Evolutionary conservation across 2,329 filamentous ascomycete genomes (phyloP).

Genomic region (Chaetomium sp.): DNA sequence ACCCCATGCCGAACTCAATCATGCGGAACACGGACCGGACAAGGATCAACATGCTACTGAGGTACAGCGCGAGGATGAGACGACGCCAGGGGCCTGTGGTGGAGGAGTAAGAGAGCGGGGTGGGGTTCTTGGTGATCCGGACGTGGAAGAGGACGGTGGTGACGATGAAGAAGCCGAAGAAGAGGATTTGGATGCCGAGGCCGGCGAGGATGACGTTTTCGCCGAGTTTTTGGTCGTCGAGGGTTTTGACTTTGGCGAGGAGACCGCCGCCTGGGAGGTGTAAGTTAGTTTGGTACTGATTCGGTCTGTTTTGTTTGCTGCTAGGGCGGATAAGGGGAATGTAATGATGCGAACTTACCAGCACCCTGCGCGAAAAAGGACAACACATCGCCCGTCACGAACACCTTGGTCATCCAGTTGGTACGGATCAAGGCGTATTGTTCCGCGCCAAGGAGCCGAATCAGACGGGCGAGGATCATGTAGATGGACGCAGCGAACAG

Average conservation of each 20-base stretch:
- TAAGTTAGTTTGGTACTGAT: too few species aligned
- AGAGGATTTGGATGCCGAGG: conserved; percentile 42
- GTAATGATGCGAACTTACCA: conserved; percentile 25
- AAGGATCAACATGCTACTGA: conserved; percentile 38
- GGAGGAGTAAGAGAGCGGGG: conserved; percentile 19
- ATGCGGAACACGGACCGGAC: conserved; percentile 42
- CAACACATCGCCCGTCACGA: conserved; percentile 43
- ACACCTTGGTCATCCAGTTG: conserved; percentile 43
- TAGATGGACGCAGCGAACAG: conserved; percentile 40
- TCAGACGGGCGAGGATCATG: conserved; percentile 39
- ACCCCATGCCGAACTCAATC: conserved; percentile 41
- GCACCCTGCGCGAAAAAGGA: conserved; percentile 40
- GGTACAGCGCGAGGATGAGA: conserved; percentile 36
- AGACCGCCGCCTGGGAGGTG: conserved; percentile 38
- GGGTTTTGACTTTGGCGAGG: conserved; percentile 26
- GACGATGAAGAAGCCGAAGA: conserved; percentile 44
- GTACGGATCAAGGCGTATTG: conserved; percentile 36
- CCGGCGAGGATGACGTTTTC: conserved; percentile 41
- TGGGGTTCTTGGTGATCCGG: conserved; percentile 32
- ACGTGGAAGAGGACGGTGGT: conserved; percentile 41
- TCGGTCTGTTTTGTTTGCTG: background rate
- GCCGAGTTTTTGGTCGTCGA: conserved; percentile 29
- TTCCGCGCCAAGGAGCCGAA: conserved; percentile 33
- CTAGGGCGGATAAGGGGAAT: background rate
- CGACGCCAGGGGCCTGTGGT: conserved; percentile 20